phyloP scores from a whole-genome alignment of 352 stramenopile species.

The Pythium folliculosum region DNA sequence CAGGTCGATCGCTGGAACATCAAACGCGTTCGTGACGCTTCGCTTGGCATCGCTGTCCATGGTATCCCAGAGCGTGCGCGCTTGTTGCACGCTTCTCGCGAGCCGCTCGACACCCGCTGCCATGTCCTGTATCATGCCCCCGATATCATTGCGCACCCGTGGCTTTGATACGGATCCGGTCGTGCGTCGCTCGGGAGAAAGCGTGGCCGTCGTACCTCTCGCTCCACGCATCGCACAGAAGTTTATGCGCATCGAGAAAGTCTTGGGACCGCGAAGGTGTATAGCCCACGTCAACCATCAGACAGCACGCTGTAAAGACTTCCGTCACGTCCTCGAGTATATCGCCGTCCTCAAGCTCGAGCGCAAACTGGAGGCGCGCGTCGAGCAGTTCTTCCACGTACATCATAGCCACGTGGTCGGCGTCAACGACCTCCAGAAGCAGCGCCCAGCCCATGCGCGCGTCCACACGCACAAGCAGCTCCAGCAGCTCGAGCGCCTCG shows the following conservation, averaged over 20 bases:
- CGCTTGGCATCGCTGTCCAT: background rate
- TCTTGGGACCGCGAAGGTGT: background rate
- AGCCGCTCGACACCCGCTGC: background rate
- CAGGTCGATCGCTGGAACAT: background rate
- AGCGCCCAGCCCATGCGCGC: background rate
- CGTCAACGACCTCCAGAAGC: background rate
- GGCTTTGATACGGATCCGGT: conserved; percentile 1
- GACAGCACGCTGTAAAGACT: background rate
- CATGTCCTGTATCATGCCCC: background rate
- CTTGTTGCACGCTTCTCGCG: background rate
- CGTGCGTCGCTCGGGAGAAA: background rate
- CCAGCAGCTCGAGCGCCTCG: conserved; percentile 12
- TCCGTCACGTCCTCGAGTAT: background rate
- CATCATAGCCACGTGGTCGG: background rate
- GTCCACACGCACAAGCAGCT: conserved; percentile 4
- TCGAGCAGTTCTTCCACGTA: background rate
- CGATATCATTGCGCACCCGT: background rate
- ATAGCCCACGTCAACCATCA: background rate
- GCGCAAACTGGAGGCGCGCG: background rate
- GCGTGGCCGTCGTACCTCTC: background rate
- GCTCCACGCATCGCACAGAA: background rate
- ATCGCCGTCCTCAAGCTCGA: background rate
- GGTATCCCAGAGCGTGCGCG: background rate
- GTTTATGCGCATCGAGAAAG: background rate
- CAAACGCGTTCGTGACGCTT: background rate